phyloP scores from a whole-genome alignment of 2,329 filamentous ascomycete species.

The Botrytis pseudocinerea region DNA sequence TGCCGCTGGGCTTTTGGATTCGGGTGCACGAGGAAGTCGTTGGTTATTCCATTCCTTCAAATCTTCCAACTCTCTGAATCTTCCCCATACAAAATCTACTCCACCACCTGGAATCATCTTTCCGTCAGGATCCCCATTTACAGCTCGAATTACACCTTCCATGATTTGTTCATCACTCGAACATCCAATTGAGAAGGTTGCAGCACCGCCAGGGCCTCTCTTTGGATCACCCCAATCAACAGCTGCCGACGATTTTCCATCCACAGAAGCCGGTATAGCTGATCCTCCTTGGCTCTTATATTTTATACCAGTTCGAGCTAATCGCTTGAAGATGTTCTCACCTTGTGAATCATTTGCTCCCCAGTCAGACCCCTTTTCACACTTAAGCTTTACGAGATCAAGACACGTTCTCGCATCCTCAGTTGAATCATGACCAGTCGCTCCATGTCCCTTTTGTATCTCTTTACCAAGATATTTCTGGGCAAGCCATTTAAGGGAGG shows the following conservation, averaged over 20 bases:
- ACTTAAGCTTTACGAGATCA: constrained; percentile 92
- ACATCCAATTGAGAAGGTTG: constrained; percentile 58
- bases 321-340: constrained; percentile 86
- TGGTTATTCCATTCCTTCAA: constrained; percentile 67
- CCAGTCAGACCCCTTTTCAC: constrained; percentile 87
- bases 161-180: constrained; percentile 59
- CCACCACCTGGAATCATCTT: constrained; percentile 58
- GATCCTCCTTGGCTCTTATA: constrained; percentile 63
- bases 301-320: constrained; percentile 63
- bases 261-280: constrained; percentile 54
- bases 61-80: constrained; percentile 65
- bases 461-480: constrained; percentile 83
- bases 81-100: constrained; percentile 67
- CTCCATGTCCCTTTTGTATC: constrained; percentile 77
- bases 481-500: constrained; percentile 83
- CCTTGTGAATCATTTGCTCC: constrained; percentile 75
- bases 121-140: constrained; percentile 59
- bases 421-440: constrained; percentile 72
- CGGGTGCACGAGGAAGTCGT: constrained; percentile 33
- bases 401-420: constrained; percentile 91
- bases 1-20: background rate
- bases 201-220: constrained; percentile 57
- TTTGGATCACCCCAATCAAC: constrained; percentile 88
- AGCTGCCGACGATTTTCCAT: constrained; percentile 67
- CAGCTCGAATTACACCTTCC: constrained; percentile 56